Base-by-base conservation (phyloP, 1,284 basidiomycete genomes). In the Puccinia novopanici region DNA sequence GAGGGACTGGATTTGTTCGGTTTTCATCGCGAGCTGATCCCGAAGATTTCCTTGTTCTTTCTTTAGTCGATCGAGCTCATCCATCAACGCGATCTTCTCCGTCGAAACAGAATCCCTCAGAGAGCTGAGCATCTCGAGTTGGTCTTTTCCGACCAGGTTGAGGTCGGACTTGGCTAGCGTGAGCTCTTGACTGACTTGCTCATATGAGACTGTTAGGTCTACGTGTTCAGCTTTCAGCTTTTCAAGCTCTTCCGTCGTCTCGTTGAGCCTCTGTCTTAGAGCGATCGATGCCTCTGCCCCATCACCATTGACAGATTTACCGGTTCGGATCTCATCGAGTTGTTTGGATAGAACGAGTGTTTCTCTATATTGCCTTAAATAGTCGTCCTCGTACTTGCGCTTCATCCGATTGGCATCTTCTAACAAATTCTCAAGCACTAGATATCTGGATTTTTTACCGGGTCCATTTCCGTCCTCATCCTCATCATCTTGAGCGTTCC, bases 381-480 rank as follows among this genome's bases (percentile, higher is more conserved):
- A 97, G 85, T 98, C 95, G 17, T 88, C 87, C 86, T 98, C 94
- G 84, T 98, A 98, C 40, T 93, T 89, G 52, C 90, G 88, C 87
- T 96, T 95, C 90, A 93, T 92, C 82, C 92, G 89, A 83, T 92
- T 94, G 50, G 94, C 92, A 84, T 98, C 95, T 74, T 94, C 93
- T 73, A 98, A 88, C 81, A 97, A 87, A 83, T 93, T 95, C 87
- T 98, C 93, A 54, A 98, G 87, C 9, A 96, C 93, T 17, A 70
- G 42, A 9, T 68, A 70, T 22, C 57, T 79, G 24, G 50, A 59
- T 70, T 77, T 67, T 34, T 72, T 52, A n/a, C 52, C 19, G 9
- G 50, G 50, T n/a, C 70, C 70, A 50, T 76, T 54, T 54, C 42
- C 57, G 17, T 50, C 61, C 4, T 30, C 52, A n/a, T 71, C 76